These are phyloP conservation scores for Mentha longifolia DNA, from an alignment of 257 asterid species.

Conservation along the genomic window DNA sequence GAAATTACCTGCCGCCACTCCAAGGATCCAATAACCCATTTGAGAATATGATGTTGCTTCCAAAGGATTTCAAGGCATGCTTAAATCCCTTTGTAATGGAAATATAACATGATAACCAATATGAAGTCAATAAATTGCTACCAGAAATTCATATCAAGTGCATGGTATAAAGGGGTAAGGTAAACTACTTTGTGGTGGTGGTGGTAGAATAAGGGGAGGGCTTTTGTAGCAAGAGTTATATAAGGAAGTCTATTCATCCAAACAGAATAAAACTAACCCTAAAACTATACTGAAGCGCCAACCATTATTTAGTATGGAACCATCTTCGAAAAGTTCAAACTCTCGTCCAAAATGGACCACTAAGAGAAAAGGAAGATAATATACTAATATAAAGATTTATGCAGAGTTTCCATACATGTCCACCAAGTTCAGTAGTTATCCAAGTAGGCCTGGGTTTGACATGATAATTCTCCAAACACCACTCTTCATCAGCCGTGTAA, in stretches of 20 bases:
- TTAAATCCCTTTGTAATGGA: constrained; percentile 57
- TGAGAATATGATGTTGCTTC: constrained; percentile 94
- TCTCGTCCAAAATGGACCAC: neutral
- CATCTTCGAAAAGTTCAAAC: neutral
- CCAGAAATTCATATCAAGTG: neutral
- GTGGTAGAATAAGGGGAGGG: neutral
- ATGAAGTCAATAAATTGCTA: constrained; percentile 20
- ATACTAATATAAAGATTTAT: neutral
- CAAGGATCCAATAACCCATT: constrained; percentile 95
- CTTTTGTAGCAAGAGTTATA: constrained; percentile 6
- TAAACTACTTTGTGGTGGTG: neutral
- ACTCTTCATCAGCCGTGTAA: constrained; percentile 51
- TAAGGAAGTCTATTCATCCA: neutral
- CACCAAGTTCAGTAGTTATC: constrained; percentile 92
- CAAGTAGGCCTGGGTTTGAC: constrained; percentile 88
- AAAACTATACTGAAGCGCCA: neutral
- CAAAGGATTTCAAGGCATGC: constrained; percentile 60
- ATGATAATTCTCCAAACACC: constrained; percentile 61
- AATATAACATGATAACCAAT: constrained; percentile 11
- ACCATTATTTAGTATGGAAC: neutral
- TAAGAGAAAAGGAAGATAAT: neutral
- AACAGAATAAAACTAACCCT: neutral
- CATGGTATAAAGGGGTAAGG: neutral
- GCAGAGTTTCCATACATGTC: constrained; percentile 57
- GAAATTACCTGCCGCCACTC: constrained; percentile 91